Evolutionary conservation across 1,284 basidiomycete species (phyloP).

Genomic region (Vanrija sp.): DNA sequence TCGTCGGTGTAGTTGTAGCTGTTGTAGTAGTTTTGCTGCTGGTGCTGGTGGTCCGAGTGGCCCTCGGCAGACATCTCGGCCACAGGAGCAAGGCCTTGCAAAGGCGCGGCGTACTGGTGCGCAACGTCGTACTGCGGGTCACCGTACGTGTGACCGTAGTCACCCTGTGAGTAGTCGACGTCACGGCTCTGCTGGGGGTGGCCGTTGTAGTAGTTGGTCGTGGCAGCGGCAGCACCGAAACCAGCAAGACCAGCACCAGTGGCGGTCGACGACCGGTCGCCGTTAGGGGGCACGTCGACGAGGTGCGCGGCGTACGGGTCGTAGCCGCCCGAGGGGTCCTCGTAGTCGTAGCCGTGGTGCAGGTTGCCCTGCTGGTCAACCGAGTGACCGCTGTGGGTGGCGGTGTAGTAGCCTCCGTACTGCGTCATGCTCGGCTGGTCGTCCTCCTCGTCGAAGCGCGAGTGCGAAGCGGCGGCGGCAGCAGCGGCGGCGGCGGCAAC

Average conservation of each 20-base stretch:
- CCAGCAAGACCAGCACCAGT: slow-evolving; percentile 35
- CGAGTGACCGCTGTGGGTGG: slow-evolving; percentile 18
- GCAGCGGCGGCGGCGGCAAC: slow-evolving; percentile 49
- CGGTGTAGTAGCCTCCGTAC: slow-evolving; percentile 44
- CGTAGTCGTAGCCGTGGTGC: slow-evolving; percentile 39
- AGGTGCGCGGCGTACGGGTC: slow-evolving; percentile 45
- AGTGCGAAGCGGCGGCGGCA: slow-evolving; percentile 42
- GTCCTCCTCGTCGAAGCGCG: slow-evolving; percentile 39
- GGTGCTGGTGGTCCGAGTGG: neutral
- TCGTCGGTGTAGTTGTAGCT: neutral
- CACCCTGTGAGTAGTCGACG: neutral
- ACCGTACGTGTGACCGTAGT: slow-evolving; percentile 30
- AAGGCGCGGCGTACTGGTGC: slow-evolving; percentile 20
- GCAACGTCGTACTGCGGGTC: slow-evolving; percentile 41
- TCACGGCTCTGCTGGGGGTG: slow-evolving; percentile 12
- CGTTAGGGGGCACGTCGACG: slow-evolving; percentile 12
- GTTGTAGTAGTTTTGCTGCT: neutral
- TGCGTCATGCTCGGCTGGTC: slow-evolving; percentile 47
- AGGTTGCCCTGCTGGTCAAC: slow-evolving; percentile 19
- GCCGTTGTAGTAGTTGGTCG: slow-evolving; percentile 9
- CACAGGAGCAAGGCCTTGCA: neutral
- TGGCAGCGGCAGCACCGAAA: slow-evolving; percentile 25
- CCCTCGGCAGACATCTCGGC: slow-evolving; percentile 3
- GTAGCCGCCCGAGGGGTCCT: slow-evolving; percentile 47
- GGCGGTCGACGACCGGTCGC: slow-evolving; percentile 29